Evolutionary conservation across 495 filamentous ascomycete genomes (phyloP).

Genomic region (Apodospora peruviana): DNA sequence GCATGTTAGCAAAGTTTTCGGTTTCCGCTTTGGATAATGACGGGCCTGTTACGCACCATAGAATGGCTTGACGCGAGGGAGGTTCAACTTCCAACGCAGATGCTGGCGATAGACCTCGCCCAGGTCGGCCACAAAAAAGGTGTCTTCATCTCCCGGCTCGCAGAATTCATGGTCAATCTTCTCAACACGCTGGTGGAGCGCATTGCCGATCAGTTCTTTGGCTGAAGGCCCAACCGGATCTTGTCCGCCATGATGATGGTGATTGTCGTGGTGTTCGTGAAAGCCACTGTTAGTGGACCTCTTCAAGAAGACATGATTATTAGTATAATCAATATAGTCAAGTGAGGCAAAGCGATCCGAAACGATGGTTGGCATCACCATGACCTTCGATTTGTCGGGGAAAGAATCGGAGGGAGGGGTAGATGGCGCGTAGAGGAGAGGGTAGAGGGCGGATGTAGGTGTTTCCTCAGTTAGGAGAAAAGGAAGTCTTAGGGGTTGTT

Average conservation of each 20-base stretch:
- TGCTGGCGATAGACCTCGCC: slow-evolving; percentile 99
- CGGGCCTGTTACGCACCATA: slow-evolving; percentile 61
- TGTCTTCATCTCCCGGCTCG: slow-evolving; percentile 86
- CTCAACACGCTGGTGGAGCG: slow-evolving; percentile 75
- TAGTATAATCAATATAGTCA: slow-evolving; percentile 33
- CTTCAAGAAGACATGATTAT: slow-evolving; percentile 42
- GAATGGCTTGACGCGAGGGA: slow-evolving; percentile 90
- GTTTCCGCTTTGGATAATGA: background rate
- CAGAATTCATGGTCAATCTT: slow-evolving; percentile 79
- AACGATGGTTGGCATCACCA: slow-evolving; percentile 50
- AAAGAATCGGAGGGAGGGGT: slow-evolving; percentile 4
- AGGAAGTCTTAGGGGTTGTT: background rate
- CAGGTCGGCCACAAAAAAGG: slow-evolving; percentile 97
- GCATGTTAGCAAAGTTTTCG: slow-evolving; percentile 4
- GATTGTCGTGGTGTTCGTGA: slow-evolving; percentile 22
- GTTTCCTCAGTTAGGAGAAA: background rate
- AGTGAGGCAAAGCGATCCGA: slow-evolving; percentile 36
- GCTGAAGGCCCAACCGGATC: slow-evolving; percentile 34
- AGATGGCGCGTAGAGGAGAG: background rate
- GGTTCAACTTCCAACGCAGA: slow-evolving; percentile 92
- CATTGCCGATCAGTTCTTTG: slow-evolving; percentile 65
- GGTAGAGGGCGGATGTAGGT: background rate
- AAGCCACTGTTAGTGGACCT: slow-evolving; percentile 28
- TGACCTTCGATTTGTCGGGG: slow-evolving; percentile 35
- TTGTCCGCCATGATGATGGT: slow-evolving; percentile 22